Evolutionary conservation across 768 basidiomycete genomes (phyloP), one percentile per base, ranked within the genome.

Genomic region (Infundibulicybe gibba): DNA sequence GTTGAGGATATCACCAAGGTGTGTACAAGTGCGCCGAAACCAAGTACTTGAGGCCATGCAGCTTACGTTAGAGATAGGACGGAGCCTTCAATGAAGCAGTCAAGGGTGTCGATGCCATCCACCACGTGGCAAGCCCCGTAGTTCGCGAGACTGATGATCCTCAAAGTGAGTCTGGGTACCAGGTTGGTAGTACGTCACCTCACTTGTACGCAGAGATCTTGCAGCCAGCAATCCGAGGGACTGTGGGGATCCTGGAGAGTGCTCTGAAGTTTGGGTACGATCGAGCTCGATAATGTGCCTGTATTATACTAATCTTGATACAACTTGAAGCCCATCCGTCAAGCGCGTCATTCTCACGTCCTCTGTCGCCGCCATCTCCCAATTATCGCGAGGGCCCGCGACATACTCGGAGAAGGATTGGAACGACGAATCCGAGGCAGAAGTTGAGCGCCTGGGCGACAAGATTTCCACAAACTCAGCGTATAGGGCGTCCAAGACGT

Each of bases 1-100:
- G 87, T 92, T 0, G 72, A 78, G 40, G 89, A 94, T 55, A 85
- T 92, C 51, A 59, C 62, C 3, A 60, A 64, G 58, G 70, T 63
- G 19, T 5, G 61, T 49, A 20, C 15, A 4, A 19, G 15, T 31
- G 25, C 31, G 40, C 13, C 12, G 15, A 15, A 17, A 6, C 19
- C 14, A 43, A 9, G 13, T 47, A 6, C 21, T 25, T 14, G 17
- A 6, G 6, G 6, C 10, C 3, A 38, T 15, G 34, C 19, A 16
- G 45, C 37, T 0, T 13, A 32, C 20, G n/a, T 15, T 30, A 30
- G 16, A 6, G 39, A 15, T 50, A 83, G 81, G 75, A 74, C 3
- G 79, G 78, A 5, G 86, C 83, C 1, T 94, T 90, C 51, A 87
- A 92, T 59, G 81, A 88, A 43, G 88, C 82, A 0, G 84, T 91